Base-by-base conservation (phyloP, 768 basidiomycete species). In the Suillus alpinus region DNA sequence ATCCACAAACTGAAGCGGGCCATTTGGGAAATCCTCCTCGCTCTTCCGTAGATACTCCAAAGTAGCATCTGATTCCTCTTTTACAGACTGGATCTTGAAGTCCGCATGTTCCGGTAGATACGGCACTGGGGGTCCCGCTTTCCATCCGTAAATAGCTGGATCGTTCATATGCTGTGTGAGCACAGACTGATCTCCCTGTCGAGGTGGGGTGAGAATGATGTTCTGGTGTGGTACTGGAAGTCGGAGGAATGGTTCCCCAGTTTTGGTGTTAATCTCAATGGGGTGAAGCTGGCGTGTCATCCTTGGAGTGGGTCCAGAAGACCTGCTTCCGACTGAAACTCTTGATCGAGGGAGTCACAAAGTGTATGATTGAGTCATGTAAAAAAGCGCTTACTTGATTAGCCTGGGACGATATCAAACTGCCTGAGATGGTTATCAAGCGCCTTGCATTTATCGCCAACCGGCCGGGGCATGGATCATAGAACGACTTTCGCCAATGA, bases 121-220 rank as follows among this genome's bases (percentile, higher is more conserved):
- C 9, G 87, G 88, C 50, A 77, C 77, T 0, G 85, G 85, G 0
- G 84, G 80, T 1, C 71, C 69, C n/a, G 68, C 69, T 14, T 88
- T 65, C 77, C 74, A 81, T 29, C 65, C 64, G 58, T 76, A 79
- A 7, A 90, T 75, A 6, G 60, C 65, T 2, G 73, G 73, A 64
- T 89, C 83, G 62, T 86, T 87, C 65, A 87, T 65, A 60, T 76
- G 66, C 0, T 74, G 63, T 7, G 76, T 62, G n/a, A 77, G 60
- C 9, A 66, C 56, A 32, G 76, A 69, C 13, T 71, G 77, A 64
- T 87, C 84, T 40, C 68, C 71, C 26, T 66, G 56, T 43, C 86
- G 83, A 18, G 83, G 83, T 18, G 87, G 81, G 8, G 86, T 88
- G 40, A 88, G 62, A 59, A 88, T 81, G 63, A 88, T 82, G 60